Percentiles rank a stretch among this genome's conserved stretches.
Conservation (phyloP, 208 protist genomes). For the Acanthamoeba polyphaga region DNA sequence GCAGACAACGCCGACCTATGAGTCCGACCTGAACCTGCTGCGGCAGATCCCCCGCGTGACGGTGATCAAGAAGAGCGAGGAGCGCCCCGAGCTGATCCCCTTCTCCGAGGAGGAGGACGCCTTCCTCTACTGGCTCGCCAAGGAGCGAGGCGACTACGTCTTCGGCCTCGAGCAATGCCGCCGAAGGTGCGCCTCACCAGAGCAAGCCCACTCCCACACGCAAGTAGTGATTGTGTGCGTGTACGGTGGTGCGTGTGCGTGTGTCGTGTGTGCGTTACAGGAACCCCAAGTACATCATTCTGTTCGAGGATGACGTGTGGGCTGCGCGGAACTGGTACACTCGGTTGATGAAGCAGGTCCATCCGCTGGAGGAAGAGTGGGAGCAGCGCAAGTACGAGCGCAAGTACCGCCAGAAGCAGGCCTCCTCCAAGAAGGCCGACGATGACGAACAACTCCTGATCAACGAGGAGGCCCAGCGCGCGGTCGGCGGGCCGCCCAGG, state of each 20-base stretch:
- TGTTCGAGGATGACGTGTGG: slow-evolving; percentile 45
- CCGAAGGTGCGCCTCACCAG: background rate
- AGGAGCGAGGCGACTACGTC: slow-evolving; percentile 48
- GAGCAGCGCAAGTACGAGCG: background rate
- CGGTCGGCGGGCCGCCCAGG: background rate
- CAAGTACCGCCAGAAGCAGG: too few relatives aligned
- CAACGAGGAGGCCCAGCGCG: slow-evolving; percentile 14
- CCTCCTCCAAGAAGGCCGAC: background rate
- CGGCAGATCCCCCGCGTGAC: background rate
- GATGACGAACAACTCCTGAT: background rate
- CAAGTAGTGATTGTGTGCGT: background rate
- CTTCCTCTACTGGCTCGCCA: slow-evolving; percentile 56
- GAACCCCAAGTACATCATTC: slow-evolving; percentile 39
- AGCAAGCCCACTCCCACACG: background rate
- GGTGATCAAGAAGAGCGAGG: background rate
- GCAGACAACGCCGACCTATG: background rate
- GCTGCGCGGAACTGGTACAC: slow-evolving; percentile 17
- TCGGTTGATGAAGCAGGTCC: background rate
- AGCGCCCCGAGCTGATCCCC: background rate
- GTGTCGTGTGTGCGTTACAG: background rate
- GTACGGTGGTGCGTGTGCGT: background rate
- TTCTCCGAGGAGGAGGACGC: slow-evolving; percentile 29
- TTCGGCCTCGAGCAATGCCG: slow-evolving; percentile 26
- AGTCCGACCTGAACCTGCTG: slow-evolving; percentile 13
- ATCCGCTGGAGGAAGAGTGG: slow-evolving; percentile 4